Percentiles rank a stretch among this genome's conserved stretches.
Conservation (phyloP, 108 stramenopile species). For the Cyclotella choctawhatcheeana region DNA sequence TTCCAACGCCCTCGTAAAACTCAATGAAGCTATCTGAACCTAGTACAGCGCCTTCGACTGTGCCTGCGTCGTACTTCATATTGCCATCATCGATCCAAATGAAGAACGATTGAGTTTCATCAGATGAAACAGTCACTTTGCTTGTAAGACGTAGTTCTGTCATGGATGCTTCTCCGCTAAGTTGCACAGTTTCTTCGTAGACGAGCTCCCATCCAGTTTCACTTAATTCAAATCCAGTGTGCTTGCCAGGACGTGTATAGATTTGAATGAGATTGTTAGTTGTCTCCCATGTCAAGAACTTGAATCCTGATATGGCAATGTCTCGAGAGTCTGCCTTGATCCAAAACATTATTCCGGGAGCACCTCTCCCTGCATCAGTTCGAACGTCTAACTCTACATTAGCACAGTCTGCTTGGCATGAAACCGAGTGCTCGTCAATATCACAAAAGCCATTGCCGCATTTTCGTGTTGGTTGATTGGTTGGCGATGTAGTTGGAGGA, state of each 20-base stretch:
- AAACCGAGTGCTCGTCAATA: background rate
- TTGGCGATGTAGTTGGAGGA: background rate
- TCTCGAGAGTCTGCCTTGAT: slow-evolving; percentile 5
- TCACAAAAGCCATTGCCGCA: slow-evolving; percentile 8
- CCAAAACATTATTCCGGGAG: slow-evolving; percentile 11
- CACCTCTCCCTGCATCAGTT: background rate
- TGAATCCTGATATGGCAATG: background rate
- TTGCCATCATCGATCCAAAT: background rate
- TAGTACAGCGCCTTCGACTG: background rate
- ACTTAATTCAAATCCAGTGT: slow-evolving; percentile 3
- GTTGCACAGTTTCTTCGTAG: background rate
- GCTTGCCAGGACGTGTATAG: background rate
- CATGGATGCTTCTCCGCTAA: background rate
- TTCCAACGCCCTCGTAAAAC: slow-evolving; percentile 3
- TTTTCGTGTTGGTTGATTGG: background rate
- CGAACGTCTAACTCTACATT: background rate
- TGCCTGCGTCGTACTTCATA: slow-evolving; percentile 10
- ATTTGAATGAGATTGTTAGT: background rate
- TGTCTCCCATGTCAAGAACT: background rate
- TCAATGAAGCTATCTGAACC: background rate
- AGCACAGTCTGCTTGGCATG: slow-evolving; percentile 8
- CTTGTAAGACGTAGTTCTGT: background rate
- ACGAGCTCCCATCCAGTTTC: slow-evolving; percentile 12
- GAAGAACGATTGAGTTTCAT: background rate
- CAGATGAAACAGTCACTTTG: background rate